Conservation (phyloP, 805 yeast species). For the Yueomyces sp. region DNA sequence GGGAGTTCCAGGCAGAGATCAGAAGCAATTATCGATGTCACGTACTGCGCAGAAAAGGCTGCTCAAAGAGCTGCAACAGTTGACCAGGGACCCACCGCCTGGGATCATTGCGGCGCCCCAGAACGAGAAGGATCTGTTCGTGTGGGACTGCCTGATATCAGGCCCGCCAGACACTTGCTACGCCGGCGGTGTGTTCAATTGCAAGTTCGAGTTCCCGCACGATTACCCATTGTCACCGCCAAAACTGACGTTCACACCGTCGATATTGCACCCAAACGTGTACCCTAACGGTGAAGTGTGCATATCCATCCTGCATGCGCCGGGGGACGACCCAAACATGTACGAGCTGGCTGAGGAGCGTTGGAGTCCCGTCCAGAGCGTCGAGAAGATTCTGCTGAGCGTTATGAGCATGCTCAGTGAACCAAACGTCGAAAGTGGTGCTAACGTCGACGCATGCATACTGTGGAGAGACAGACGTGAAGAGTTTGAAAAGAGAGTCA, state of each 20-base stretch:
- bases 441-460: conserved; percentile 68
- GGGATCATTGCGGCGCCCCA: conserved; percentile 89
- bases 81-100: conserved; percentile 78
- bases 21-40: conserved; percentile 10
- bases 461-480: conserved; percentile 80
- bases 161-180: conserved; percentile 80
- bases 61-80: conserved; percentile 79
- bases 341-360: conserved; percentile 93
- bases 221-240: conserved; percentile 85
- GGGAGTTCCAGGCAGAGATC: too few species aligned
- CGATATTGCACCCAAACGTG: conserved; percentile 85
- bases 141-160: conserved; percentile 74
- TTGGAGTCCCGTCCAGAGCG: conserved; percentile 97
- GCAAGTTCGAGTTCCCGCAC: conserved; percentile 53
- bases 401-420: conserved; percentile 95
- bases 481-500: conserved; percentile 53
- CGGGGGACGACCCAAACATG: conserved; percentile 94
- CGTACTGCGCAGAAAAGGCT: conserved; percentile 76
- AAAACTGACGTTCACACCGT: conserved; percentile 57
- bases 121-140: conserved; percentile 53
- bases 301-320: conserved; percentile 86
- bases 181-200: conserved; percentile 81
- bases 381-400: conserved; percentile 87
- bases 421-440: conserved; percentile 94
- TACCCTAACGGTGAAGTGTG: conserved; percentile 94